These are phyloP conservation scores for Penstemon newberryi DNA, from an alignment of 257 asterid species.

Conservation along the genomic window DNA sequence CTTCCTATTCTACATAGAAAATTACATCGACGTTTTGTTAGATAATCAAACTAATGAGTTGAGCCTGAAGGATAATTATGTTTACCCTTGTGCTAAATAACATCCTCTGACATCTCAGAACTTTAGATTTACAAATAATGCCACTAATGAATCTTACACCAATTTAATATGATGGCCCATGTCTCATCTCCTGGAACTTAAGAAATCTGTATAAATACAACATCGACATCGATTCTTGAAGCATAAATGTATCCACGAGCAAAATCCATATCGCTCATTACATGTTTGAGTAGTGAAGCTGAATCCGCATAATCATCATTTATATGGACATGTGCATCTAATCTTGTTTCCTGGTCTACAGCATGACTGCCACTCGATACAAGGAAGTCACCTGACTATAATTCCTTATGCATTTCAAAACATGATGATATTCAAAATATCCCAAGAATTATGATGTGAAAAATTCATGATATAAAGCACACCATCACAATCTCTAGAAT, in stretches of 20 bases:
- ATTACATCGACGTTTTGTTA: too few species aligned
- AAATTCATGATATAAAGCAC: too few species aligned
- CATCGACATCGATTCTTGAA: slow-evolving; percentile 28
- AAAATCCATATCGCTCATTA: slow-evolving; percentile 32
- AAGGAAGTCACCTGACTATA: slow-evolving; percentile 91
- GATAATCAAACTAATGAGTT: background rate
- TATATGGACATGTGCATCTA: slow-evolving; percentile 62
- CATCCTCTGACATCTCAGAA: slow-evolving; percentile 87
- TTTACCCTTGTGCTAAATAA: slow-evolving; percentile 97
- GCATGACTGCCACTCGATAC: slow-evolving; percentile 63
- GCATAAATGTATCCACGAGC: slow-evolving; percentile 20
- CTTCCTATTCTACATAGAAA: too few species aligned
- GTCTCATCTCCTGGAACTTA: slow-evolving; percentile 75
- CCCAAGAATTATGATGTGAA: background rate
- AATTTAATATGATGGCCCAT: slow-evolving; percentile 75
- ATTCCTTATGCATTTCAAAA: slow-evolving; percentile 29
- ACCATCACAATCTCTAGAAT: background rate
- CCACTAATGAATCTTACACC: slow-evolving; percentile 95
- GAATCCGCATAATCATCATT: slow-evolving; percentile 52
- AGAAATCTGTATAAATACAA: slow-evolving; percentile 34
- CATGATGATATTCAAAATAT: background rate
- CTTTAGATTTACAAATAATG: slow-evolving; percentile 77
- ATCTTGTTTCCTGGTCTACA: slow-evolving; percentile 68
- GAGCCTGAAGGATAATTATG: slow-evolving; percentile 88
- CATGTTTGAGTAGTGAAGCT: slow-evolving; percentile 84